Percentiles rank a stretch among this genome's conserved stretches.
Evolutionary conservation across 805 yeast species (phyloP).

Genomic region (Candida argentea): DNA sequence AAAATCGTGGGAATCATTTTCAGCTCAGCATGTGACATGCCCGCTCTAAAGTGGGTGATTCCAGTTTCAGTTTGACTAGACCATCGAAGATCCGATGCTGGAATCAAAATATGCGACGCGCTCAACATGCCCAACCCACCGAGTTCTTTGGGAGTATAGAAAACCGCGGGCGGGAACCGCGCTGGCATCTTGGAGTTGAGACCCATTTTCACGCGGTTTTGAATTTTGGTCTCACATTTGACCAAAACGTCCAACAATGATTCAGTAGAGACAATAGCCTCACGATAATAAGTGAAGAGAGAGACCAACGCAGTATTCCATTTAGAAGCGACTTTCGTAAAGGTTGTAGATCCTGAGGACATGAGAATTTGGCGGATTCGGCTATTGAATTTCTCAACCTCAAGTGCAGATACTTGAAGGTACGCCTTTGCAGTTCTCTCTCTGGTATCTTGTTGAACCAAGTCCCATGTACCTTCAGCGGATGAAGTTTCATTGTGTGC

Average conservation of each 20-base stretch:
- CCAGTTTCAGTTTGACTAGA: conserved; percentile 92
- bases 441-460: conserved; percentile 57
- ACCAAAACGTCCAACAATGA: conserved; percentile 72
- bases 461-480: conserved; percentile 87
- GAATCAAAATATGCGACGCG: conserved; percentile 92
- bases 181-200: conserved; percentile 97
- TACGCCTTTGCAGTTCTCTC: conserved; percentile 86
- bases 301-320: conserved; percentile 93
- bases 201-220: conserved; percentile 89
- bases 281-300: conserved; percentile 82
- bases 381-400: conserved; percentile 69
- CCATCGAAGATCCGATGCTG: conserved; percentile 87
- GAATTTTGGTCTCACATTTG: conserved; percentile 86
- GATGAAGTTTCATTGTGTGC: conserved; percentile 41
- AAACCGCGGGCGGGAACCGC: conserved; percentile 96
- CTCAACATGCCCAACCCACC: conserved; percentile 98
- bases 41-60: conserved; percentile 86
- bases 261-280: conserved; percentile 82
- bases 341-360: conserved; percentile 94
- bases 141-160: conserved; percentile 92
- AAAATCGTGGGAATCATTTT: conserved; percentile 87
- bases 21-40: conserved; percentile 76
- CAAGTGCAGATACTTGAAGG: conserved; percentile 73
- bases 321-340: conserved; percentile 85
- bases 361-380: conserved; percentile 81